Evolutionary conservation across 805 yeast genomes (phyloP).

Genomic region (Starmerella khaoyaiensis): DNA sequence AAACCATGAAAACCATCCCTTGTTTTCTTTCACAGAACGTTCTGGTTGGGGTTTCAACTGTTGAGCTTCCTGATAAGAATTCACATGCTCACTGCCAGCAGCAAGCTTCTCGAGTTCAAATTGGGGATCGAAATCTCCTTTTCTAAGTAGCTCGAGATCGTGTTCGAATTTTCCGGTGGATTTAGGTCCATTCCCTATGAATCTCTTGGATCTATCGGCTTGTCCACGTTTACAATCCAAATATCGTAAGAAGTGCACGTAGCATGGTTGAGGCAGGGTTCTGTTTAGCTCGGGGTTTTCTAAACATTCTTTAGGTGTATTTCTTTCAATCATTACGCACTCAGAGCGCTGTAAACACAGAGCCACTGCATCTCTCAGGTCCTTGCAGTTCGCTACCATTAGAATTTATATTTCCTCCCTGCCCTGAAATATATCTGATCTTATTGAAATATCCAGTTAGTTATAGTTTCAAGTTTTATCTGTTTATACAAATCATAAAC

Average conservation of each 20-base stretch:
- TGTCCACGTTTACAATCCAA: conserved; percentile 85
- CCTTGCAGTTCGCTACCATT: conserved; percentile 59
- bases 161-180: conserved; percentile 90
- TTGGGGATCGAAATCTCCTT: conserved; percentile 69
- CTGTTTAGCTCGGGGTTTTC: conserved; percentile 63
- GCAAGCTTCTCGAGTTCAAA: conserved; percentile 67
- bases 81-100: conserved; percentile 17
- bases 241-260: conserved; percentile 71
- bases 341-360: conserved; percentile 93
- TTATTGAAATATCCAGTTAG: background rate
- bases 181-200: conserved; percentile 84
- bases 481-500: too few relatives aligned
- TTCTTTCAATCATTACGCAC: conserved; percentile 79
- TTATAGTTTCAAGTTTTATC: too few relatives aligned
- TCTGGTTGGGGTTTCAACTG: conserved; percentile 2
- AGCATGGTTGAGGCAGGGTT: conserved; percentile 77
- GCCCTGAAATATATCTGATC: background rate
- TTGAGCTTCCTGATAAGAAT: conserved; percentile 11
- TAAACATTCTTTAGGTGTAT: conserved; percentile 80
- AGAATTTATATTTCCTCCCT: too few relatives aligned
- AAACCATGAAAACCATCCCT: conserved; percentile 1
- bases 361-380: conserved; percentile 89
- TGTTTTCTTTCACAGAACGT: background rate
- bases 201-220: conserved; percentile 77
- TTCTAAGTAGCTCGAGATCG: conserved; percentile 61